phyloP scores from a whole-genome alignment of 2,329 filamentous ascomycete species.

The Colletotrichum lentis region DNA sequence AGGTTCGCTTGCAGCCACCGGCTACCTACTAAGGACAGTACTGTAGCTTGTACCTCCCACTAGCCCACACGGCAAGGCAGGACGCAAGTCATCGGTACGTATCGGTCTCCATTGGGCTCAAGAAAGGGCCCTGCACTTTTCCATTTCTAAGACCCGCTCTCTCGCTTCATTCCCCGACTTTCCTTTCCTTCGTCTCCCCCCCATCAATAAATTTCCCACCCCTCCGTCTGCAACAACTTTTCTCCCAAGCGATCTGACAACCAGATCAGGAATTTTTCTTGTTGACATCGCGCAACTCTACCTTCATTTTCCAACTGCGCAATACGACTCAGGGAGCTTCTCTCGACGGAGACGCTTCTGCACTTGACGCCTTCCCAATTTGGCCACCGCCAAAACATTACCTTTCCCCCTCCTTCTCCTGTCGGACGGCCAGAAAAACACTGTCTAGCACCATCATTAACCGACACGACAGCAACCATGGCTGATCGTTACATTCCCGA shows the following conservation, averaged over 20 bases:
- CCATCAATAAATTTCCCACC: conserved; percentile 37
- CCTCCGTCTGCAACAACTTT: conserved; percentile 35
- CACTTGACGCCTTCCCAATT: conserved; percentile 9
- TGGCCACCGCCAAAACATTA: conserved; percentile 15
- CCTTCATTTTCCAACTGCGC: conserved; percentile 20
- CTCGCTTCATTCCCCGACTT: conserved; percentile 32
- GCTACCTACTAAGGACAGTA: background rate
- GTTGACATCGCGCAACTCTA: conserved; percentile 14
- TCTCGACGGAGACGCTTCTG: conserved; percentile 22
- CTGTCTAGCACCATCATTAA: conserved; percentile 16
- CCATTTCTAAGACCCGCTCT: conserved; percentile 37
- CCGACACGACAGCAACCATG: conserved; percentile 68
- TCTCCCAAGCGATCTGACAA: conserved; percentile 24
- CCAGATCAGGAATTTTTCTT: conserved; percentile 8
- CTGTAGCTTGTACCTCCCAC: conserved; percentile 17
- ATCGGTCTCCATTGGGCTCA: conserved; percentile 16
- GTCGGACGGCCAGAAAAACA: conserved; percentile 27
- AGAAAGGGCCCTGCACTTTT: conserved; percentile 31
- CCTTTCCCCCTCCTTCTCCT: conserved; percentile 20
- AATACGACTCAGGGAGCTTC: conserved; percentile 5
- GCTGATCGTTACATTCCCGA: conserved; percentile 99
- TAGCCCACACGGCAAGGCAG: background rate
- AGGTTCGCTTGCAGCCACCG: conserved; percentile 16
- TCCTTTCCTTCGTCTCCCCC: conserved; percentile 27
- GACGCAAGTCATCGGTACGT: conserved; percentile 25